Base-by-base conservation (phyloP, 345 rosid species). In the Rhodamnia argentea region DNA sequence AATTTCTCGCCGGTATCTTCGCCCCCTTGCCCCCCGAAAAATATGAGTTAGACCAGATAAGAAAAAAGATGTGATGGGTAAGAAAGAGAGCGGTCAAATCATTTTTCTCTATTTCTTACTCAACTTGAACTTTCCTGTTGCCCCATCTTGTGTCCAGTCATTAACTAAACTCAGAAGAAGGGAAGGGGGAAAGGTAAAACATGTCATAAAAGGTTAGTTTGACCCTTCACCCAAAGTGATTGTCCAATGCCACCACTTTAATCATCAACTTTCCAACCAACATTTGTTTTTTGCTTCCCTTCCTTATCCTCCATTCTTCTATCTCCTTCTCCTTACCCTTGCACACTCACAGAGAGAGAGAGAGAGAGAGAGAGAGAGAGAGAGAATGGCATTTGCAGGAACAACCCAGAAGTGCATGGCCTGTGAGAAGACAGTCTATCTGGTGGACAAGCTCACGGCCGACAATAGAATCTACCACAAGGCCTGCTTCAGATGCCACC, bases 361-460 rank as follows among this genome's bases (percentile, higher is more conserved):
- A 23, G 81, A 18, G 76, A 26, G 83, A 85, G 47, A 84, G 83
- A 47, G 37, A 85, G 44, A 52, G 59, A 56, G 55, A 85, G 55
- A 53, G 29, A 81, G 81, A n/a, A 96, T 96, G 99, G 98, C 99
- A 58, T 97, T 97, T 88, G 99, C 99, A 89, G 99, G 99, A 92
- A 97, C 99, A 87, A 96, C 95, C 86, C 99, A 97, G 94, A 97
- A 96, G 90, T 97, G 99, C 89, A 97, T 93, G 99, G 97, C 99
- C 32, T 96, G 99, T 85, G 99, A 94, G 88, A 97, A 96, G 92
- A 97, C 99, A 29, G 98, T 97, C 75, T 97, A 97, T 87, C 94
- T 96, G 40, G 99, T 97, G 14, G 99, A 96, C 86, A 95, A 96
- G 94, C 90, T 97, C 85, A 96, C 99, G 7, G 99, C 99, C n/a